Evolutionary conservation across 768 basidiomycete species (phyloP).

Genomic region (Rhodotorula sphaerocarpa): DNA sequence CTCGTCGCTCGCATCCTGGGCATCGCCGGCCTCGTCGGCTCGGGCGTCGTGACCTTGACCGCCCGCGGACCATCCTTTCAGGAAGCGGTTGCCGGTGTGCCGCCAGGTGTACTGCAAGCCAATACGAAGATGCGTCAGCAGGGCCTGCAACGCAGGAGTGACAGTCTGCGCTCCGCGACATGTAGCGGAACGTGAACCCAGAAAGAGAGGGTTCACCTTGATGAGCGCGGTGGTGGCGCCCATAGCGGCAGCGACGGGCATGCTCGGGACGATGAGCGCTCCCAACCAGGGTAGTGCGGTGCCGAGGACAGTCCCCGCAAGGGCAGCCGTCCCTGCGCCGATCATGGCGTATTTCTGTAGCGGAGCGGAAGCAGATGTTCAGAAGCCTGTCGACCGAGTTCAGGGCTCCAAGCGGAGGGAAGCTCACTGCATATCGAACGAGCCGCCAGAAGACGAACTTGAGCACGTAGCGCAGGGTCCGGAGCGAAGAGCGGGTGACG

Average conservation of each 20-base stretch:
- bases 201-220: constrained; percentile 10
- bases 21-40: constrained; percentile 20
- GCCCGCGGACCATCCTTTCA: constrained; percentile 12
- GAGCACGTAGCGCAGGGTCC: constrained; percentile 15
- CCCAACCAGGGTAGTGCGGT: constrained; percentile 24
- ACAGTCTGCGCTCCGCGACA: too few relatives aligned
- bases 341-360: constrained; percentile 26
- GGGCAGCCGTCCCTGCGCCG: constrained; percentile 15
- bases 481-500: constrained; percentile 17
- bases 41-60: constrained; percentile 19
- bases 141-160: too few relatives aligned
- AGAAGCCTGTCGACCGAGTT: not conserved
- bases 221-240: constrained; percentile 20
- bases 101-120: constrained; percentile 20
- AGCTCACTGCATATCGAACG: constrained; percentile 20
- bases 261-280: constrained; percentile 16
- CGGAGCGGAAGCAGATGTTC: not conserved
- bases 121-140: too few relatives aligned
- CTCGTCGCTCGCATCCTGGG: constrained; percentile 3
- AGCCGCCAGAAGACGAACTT: constrained; percentile 29
- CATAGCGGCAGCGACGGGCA: constrained; percentile 21
- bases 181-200: too few relatives aligned
- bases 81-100: constrained; percentile 30
- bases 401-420: not conserved
- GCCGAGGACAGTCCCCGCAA: constrained; percentile 21